Percentiles rank a stretch among this genome's conserved stretches.
Evolutionary conservation across 2,329 filamentous ascomycete species (phyloP).

Genomic region (Emergomyces africanus): DNA sequence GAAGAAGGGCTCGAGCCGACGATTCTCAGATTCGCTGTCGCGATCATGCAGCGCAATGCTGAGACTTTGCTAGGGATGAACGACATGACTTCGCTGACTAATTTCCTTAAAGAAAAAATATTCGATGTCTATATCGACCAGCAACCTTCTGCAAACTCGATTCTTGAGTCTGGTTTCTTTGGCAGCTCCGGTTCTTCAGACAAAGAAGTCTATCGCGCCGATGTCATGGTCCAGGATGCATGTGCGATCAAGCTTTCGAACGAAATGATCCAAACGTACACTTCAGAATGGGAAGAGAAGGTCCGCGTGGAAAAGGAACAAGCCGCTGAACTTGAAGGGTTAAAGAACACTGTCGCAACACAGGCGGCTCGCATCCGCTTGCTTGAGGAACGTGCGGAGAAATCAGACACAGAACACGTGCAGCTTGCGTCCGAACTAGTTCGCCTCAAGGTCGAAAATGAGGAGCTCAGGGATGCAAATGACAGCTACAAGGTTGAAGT

Average conservation of each 20-base stretch:
- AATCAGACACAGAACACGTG: slow-evolving; percentile 81
- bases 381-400: slow-evolving; percentile 77
- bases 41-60: slow-evolving; percentile 92
- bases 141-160: slow-evolving; percentile 77
- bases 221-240: slow-evolving; percentile 84
- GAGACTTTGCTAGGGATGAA: slow-evolving; percentile 65
- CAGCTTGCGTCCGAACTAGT: slow-evolving; percentile 84
- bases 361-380: slow-evolving; percentile 66
- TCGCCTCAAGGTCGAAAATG: slow-evolving; percentile 83
- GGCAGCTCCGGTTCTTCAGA: slow-evolving; percentile 79
- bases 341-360: slow-evolving; percentile 53
- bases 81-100: slow-evolving; percentile 81
- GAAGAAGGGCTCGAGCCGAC: slow-evolving; percentile 80
- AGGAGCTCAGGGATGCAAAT: slow-evolving; percentile 77
- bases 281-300: slow-evolving; percentile 84
- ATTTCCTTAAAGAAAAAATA: slow-evolving; percentile 81
- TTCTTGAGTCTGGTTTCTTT: slow-evolving; percentile 95
- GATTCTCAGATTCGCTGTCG: slow-evolving; percentile 86
- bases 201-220: slow-evolving; percentile 90
- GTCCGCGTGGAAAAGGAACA: slow-evolving; percentile 68
- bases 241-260: slow-evolving; percentile 76
- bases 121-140: slow-evolving; percentile 98
- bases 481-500: slow-evolving; percentile 79
- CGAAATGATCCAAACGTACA: slow-evolving; percentile 69
- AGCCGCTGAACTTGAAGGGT: slow-evolving; percentile 63